Evolutionary conservation across 192 early-diverging fungal species (phyloP).

Genomic region (Coemansia sp.): DNA sequence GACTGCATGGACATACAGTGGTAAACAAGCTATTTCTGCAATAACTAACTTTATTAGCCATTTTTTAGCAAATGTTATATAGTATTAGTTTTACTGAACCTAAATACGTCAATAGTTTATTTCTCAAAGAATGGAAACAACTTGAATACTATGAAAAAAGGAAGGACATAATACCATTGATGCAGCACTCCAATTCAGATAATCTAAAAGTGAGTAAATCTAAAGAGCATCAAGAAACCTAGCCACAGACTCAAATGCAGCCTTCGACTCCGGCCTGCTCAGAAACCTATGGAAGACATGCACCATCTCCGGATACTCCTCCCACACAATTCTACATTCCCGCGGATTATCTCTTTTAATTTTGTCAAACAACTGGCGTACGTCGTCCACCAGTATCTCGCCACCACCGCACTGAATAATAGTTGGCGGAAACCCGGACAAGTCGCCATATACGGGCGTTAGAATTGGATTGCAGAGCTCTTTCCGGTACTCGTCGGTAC

Average conservation of each 20-base stretch:
- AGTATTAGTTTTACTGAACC: too few species aligned
- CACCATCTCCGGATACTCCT: constrained; percentile 38
- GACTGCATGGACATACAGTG: too few species aligned
- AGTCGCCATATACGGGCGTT: constrained; percentile 7
- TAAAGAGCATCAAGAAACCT: constrained; percentile 5
- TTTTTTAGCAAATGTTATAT: too few species aligned
- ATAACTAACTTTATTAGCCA: too few species aligned
- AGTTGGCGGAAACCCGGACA: constrained; percentile 34
- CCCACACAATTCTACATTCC: not conserved
- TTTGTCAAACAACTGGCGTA: constrained; percentile 11
- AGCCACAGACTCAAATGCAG: constrained; percentile 13
- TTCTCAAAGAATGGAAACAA: too few species aligned
- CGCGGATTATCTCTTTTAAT: constrained; percentile 10
- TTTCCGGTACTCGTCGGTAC: constrained; percentile 8
- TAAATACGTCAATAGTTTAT: too few species aligned
- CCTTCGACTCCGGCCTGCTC: constrained; percentile 10
- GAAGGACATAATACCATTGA: too few species aligned
- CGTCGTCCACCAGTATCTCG: constrained; percentile 22
- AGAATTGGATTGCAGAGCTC: constrained; percentile 21
- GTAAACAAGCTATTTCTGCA: too few species aligned
- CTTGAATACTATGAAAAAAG: too few species aligned
- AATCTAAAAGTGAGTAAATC: not conserved
- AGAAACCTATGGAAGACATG: constrained; percentile 40
- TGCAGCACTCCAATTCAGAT: too few species aligned
- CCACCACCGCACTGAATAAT: constrained; percentile 14